Conservation (phyloP, 768 basidiomycete genomes). For the Phanerodontia chrysosporium region DNA sequence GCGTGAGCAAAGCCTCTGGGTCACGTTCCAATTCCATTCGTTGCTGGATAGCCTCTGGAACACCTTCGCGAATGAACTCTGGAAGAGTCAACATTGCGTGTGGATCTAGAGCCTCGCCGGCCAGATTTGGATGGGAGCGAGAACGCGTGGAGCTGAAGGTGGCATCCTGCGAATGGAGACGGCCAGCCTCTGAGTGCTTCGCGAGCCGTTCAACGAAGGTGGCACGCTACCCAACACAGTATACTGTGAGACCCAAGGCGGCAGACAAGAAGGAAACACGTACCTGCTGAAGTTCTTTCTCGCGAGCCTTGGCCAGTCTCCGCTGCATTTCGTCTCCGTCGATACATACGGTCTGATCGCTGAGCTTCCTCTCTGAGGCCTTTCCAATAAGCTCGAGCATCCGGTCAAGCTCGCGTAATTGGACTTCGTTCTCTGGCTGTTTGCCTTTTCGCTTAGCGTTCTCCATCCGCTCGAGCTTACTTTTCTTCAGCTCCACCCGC, state of each 20-base stretch:
- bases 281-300: slow-evolving; percentile 64
- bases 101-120: slow-evolving; percentile 24
- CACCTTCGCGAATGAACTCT: slow-evolving; percentile 38
- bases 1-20: slow-evolving; percentile 27
- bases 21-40: slow-evolving; percentile 25
- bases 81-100: slow-evolving; percentile 40
- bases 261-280: slow-evolving; percentile 9
- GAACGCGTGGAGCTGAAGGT: slow-evolving; percentile 33
- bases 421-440: slow-evolving; percentile 38
- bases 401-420: slow-evolving; percentile 55
- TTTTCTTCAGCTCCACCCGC: slow-evolving; percentile 80
- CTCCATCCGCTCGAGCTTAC: slow-evolving; percentile 72
- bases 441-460: slow-evolving; percentile 48
- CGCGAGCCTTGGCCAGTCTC: slow-evolving; percentile 51
- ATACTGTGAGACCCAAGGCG: slow-evolving; percentile 4
- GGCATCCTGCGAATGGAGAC: slow-evolving; percentile 80
- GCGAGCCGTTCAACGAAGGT: slow-evolving; percentile 74
- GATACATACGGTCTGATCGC: slow-evolving; percentile 31
- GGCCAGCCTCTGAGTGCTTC: slow-evolving; percentile 65
- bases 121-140: neutral
- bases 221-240: slow-evolving; percentile 51
- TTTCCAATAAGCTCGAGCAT: slow-evolving; percentile 68
- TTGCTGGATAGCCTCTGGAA: slow-evolving; percentile 20
- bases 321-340: slow-evolving; percentile 62
- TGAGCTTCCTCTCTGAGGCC: slow-evolving; percentile 44